phyloP scores from a whole-genome alignment of 2,329 filamentous ascomycete species.

The Clonostachys byssicola region DNA sequence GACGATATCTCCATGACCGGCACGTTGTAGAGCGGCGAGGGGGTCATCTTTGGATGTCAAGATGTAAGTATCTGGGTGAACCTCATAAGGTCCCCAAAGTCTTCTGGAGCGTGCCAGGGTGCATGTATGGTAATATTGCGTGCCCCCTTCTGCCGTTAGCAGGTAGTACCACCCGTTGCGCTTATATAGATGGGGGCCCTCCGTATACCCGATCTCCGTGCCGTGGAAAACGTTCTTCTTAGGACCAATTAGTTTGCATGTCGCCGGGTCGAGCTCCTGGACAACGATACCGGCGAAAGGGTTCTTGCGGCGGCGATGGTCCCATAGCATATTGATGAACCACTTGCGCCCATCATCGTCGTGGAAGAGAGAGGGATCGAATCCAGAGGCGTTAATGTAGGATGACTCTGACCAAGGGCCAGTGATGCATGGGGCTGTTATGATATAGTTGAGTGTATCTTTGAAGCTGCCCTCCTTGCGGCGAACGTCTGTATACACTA shows the following conservation, averaged over 20 bases:
- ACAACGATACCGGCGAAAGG: conserved; percentile 52
- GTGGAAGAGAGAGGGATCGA: conserved; percentile 58
- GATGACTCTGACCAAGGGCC: conserved; percentile 60
- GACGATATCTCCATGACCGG: conserved; percentile 49
- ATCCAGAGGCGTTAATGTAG: conserved; percentile 56
- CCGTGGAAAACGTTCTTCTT: conserved; percentile 51
- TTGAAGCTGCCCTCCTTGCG: conserved; percentile 64
- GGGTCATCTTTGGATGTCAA: conserved; percentile 48
- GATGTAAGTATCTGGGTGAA: conserved; percentile 53
- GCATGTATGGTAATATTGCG: conserved; percentile 55
- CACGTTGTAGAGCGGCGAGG: conserved; percentile 42
- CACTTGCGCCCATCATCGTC: conserved; percentile 50
- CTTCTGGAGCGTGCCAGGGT: conserved; percentile 49
- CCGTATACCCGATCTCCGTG: conserved; percentile 48
- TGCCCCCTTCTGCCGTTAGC: conserved; percentile 56
- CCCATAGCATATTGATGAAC: conserved; percentile 54
- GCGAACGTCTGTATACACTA: conserved; percentile 64
- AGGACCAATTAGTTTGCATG: conserved; percentile 47
- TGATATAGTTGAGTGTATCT: conserved; percentile 61
- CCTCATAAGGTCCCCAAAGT: conserved; percentile 59
- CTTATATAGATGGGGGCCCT: conserved; percentile 56
- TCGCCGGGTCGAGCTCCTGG: conserved; percentile 50
- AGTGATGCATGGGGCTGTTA: conserved; percentile 44
- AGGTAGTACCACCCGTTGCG: conserved; percentile 56
- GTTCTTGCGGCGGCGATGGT: conserved; percentile 43